Evolutionary conservation across 345 rosid genomes (phyloP), one percentile per base, ranked within the genome.

Genomic region (Streptanthus diversifolius): DNA sequence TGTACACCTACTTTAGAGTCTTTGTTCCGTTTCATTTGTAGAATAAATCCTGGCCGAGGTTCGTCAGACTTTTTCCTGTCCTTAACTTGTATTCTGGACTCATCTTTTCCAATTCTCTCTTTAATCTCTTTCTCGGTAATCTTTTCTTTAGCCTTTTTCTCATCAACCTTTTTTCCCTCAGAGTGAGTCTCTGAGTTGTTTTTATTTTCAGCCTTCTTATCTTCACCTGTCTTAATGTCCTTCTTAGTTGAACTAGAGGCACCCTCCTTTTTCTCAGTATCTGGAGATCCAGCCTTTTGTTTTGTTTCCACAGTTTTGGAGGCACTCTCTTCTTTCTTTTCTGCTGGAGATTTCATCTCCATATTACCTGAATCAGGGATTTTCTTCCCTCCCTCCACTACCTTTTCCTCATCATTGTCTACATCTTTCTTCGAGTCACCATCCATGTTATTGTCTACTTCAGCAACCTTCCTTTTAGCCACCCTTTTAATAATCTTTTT

Each of bases 401-500:
- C 81, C 24, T 68, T 81, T 41, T 41, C 75, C 70, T 71, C 84
- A 79, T 77, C 85, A 68, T 44, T 69, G 71, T 68, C 77, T 19
- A 68, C 85, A 56, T 74, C 86, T 49, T 70, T 74, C 81, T 83
- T 81, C 13, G 58, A 54, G 63, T 74, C 88, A 67, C 53, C 72
- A 37, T 57, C 77, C 66, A 56, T 77, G 70, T 55, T 80, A 35
- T 29, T 71, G 58, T 81, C 74, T 68, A 39, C 79, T 52, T 77
- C 83, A 61, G 83, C 56, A 29, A 81, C 80, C 85, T 92, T 95
- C 78, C 83, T 84, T 82, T 87, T 91, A 58, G 86, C 77, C n/a
- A 95, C 96, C 80, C 89, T 87, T 80, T 82, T 95, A 60, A 95
- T 80, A 45, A 91, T 71, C 79, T 90, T 91, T 83, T 82, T 91